Conservation (phyloP, 202 grass and related monocot genomes). For the Schoenoplectus tabernaemontani region DNA sequence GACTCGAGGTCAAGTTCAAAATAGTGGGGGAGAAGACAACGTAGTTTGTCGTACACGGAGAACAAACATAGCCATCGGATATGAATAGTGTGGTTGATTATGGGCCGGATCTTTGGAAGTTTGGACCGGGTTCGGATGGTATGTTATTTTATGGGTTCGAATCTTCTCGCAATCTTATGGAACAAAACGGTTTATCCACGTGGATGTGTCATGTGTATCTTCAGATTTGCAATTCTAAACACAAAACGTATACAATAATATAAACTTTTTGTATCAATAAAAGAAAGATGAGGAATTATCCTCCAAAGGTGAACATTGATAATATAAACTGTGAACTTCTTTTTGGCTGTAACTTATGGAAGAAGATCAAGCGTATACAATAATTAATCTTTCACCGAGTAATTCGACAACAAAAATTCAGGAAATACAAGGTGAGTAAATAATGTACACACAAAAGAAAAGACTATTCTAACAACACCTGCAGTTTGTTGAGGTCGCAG, state of each 20-base stretch:
- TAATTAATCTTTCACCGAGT: too few species aligned
- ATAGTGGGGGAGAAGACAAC: too few species aligned
- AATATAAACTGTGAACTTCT: too few species aligned
- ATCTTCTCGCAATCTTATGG: not conserved
- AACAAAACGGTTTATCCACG: not conserved
- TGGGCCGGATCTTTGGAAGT: not conserved
- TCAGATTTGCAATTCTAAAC: not conserved
- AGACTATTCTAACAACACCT: not conserved
- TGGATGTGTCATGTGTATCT: too few species aligned
- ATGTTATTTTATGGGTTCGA: not conserved
- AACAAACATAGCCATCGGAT: not conserved
- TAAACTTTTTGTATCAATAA: too few species aligned
- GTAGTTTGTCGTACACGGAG: not conserved
- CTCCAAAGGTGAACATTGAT: too few species aligned
- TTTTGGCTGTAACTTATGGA: too few species aligned
- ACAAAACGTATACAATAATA: too few species aligned
- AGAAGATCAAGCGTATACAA: not conserved
- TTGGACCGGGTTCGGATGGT: not conserved
- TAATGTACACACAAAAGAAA: not conserved
- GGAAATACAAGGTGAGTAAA: not conserved
- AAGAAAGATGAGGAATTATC: not conserved
- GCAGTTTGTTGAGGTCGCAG: too few species aligned
- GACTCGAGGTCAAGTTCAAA: not conserved
- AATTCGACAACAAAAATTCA: not conserved
- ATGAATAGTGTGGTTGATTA: slow-evolving; percentile 1